Percentiles rank a stretch among this genome's conserved stretches.
Evolutionary conservation across 2,329 filamentous ascomycete genomes (phyloP).

Genomic region (Verticillium isaacii): DNA sequence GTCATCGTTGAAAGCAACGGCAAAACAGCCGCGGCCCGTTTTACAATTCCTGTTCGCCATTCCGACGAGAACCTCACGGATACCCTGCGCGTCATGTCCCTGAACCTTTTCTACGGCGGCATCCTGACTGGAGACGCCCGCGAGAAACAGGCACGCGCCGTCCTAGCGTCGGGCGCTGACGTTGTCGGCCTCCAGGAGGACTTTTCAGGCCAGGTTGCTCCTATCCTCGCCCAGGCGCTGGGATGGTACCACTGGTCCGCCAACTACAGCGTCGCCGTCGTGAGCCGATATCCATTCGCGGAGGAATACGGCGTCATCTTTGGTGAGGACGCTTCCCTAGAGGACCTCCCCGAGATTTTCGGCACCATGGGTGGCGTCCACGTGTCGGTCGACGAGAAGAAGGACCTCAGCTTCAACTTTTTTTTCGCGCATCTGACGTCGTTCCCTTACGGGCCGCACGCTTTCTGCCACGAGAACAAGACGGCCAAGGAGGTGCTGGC

Average conservation of each 20-base stretch:
- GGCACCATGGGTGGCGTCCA: slow-evolving; percentile 26
- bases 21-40: slow-evolving; percentile 17
- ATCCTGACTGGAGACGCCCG: slow-evolving; percentile 27
- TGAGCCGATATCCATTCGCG: slow-evolving; percentile 33
- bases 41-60: slow-evolving; percentile 25
- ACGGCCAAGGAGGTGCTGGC: slow-evolving; percentile 20
- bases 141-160: slow-evolving; percentile 30
- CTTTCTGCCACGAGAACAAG: slow-evolving; percentile 32
- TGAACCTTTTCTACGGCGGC: slow-evolving; percentile 35
- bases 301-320: slow-evolving; percentile 19
- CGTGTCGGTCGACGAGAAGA: slow-evolving; percentile 8
- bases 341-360: slow-evolving; percentile 18
- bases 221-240: slow-evolving; percentile 29
- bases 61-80: slow-evolving; percentile 21
- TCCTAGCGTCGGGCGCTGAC: slow-evolving; percentile 24
- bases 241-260: slow-evolving; percentile 32
- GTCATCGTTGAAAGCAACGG: slow-evolving; percentile 22
- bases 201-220: slow-evolving; percentile 18
- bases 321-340: slow-evolving; percentile 6
- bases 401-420: slow-evolving; percentile 21
- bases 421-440: slow-evolving; percentile 30
- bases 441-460: slow-evolving; percentile 35
- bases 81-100: slow-evolving; percentile 28
- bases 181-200: slow-evolving; percentile 34
- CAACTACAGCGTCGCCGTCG: slow-evolving; percentile 23